Base-by-base conservation (phyloP, 2,329 filamentous ascomycete species). In the Clonostachys solani region DNA sequence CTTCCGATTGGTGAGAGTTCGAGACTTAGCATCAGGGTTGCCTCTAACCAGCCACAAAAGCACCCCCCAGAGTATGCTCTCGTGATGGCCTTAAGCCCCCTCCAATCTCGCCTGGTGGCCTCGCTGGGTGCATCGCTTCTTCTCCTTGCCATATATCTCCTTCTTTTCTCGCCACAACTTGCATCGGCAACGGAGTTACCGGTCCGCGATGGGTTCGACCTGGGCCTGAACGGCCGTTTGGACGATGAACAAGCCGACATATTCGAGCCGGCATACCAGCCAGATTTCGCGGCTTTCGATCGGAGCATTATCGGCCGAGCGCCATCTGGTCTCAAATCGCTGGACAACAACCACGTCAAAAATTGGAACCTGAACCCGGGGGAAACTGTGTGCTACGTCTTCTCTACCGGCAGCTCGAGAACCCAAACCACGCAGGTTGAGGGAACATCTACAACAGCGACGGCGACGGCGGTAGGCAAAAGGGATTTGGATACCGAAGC, bases 71-170 rank as follows among this genome's bases (percentile, higher is more conserved):
- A 73, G 67, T 67, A 68, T 68, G 64, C 57, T 55, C 56, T 52
- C 60, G 65, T 58, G 53, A 80, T 81, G 78, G 71, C 84, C 66
- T 76, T 85, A 64, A 84, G 78, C 63, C 82, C 79, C 58, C 71
- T 88, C 55, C 87, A 88, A 71, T 86, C 83, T 68, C 84, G 86
- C 61, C 79, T 89, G 59, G 79, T 80, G 60, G 82, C 84, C 57
- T 87, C 84, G 48, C 62, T 86, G 46, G 71, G 78, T 57, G 80
- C 83, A 46, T 80, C 81, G 33, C 66, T 80, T 33, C 60, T 86
- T 44, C 63, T 88, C 33, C 56, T 86, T 34, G 58, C 81, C 37
- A 62, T 90, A 40, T 86, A 83, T 60, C 67, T 86, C 48, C 64
- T 80, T 23, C 71, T 87, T 36, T 77, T 78, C 48, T 75, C 75